Conservation (phyloP, 2,329 filamentous ascomycete genomes). For the Clathrospora elynae region DNA sequence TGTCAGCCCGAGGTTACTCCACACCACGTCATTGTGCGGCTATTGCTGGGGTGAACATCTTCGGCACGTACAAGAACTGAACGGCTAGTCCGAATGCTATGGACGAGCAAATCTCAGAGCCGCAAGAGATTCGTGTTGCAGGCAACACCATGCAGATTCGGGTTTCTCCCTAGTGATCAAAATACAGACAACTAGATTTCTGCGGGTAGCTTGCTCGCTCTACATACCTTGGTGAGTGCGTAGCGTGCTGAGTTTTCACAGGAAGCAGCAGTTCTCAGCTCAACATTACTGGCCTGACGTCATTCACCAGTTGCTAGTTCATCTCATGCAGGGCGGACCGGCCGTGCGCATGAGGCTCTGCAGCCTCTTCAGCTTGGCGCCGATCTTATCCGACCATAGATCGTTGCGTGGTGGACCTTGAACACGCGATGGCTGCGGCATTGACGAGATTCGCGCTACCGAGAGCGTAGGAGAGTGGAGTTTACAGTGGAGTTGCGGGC, state of each 20-base stretch:
- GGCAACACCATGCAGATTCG: conserved; percentile 2
- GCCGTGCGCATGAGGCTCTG: conserved; percentile 36
- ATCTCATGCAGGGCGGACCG: conserved; percentile 30
- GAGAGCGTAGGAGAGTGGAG: conserved; percentile 11
- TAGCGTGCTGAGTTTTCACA: conserved; percentile 24
- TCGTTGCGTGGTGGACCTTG: conserved; percentile 19
- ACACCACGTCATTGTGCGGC: conserved; percentile 29
- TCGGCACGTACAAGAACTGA: background rate
- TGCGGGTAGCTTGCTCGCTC: conserved; percentile 14
- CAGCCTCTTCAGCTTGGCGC: conserved; percentile 37
- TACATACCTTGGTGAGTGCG: conserved; percentile 19
- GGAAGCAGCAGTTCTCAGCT: conserved; percentile 22
- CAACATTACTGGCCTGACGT: conserved; percentile 32
- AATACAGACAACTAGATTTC: conserved; percentile 7
- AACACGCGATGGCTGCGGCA: conserved; percentile 19
- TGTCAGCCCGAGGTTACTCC: conserved; percentile 26
- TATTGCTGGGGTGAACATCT: background rate
- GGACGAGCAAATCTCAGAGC: background rate
- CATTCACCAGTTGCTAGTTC: conserved; percentile 17
- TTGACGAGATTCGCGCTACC: conserved; percentile 22
- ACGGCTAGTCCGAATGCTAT: conserved; percentile 3
- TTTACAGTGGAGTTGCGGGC: too few species aligned
- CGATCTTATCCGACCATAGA: conserved; percentile 31
- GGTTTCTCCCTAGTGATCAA: background rate
- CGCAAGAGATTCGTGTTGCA: conserved; percentile 1